Evolutionary conservation across 148 eudicot genomes (phyloP), one percentile per base, ranked within the genome.

Genomic region (Selenicereus undatus): DNA sequence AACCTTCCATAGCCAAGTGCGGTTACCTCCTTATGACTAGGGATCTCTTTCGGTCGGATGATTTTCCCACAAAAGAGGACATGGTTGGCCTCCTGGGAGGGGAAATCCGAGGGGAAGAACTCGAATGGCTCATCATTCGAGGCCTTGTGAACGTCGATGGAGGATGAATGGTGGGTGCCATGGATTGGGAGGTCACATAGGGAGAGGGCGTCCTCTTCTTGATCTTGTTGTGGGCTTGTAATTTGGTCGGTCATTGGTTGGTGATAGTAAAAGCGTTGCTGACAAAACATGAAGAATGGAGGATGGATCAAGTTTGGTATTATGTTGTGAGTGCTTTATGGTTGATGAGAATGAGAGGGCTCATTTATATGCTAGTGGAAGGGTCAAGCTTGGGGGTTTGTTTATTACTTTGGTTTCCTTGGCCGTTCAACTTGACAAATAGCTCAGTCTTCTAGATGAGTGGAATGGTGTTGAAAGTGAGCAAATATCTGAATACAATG

Each of bases 41-140:
- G 51, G 29, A 6, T 24, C 68, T 69, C 79, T 39, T 39, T 72
- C 43, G 71, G 7, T 39, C 79, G 76, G 21, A 83, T 83, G 6
- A 74, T 12, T 24, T 74, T 83, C 3, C 85, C 85, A 83, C 85
- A 83, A 18, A 83, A 83, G 30, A 83, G 22, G 22, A 83, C 66
- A 20, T 74, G 45, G 18, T 83, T 71, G 5, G 36, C 50, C 39
- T 73, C 66, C 17, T 30, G 78, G 52, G 71, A 36, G 18, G 69
- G 73, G 3, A 29, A 48, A 60, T 50, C 30, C 1, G 20, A 18
- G 10, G 54, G 74, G 78, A 78, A 51, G 32, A 83, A 83, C 85
- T 83, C 85, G 70, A 83, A 83, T 8, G 76, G 36, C 4, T 74
- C 81, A 8, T 74, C 78, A 30, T 64, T 50, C 10, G 60, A 58